Percentiles rank a stretch among this genome's conserved stretches.
These are phyloP conservation scores for Phytophthora crassamura DNA, from an alignment of 352 stramenopile genomes.

Conservation along the genomic window DNA sequence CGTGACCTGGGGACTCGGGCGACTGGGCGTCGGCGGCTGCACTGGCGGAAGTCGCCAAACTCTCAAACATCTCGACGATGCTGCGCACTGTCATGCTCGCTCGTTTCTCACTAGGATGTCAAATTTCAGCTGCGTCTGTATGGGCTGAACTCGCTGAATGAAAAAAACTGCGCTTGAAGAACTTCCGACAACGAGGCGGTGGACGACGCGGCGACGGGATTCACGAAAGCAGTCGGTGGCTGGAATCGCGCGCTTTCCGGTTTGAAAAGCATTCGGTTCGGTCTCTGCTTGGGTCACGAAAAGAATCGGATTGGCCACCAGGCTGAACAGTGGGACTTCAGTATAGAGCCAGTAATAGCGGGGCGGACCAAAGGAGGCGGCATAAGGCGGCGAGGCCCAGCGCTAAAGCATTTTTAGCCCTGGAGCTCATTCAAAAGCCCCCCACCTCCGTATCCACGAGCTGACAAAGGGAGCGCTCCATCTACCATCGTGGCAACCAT, in stretches of 20 bases:
- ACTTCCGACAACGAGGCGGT: slow-evolving; percentile 20
- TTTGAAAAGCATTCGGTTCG: slow-evolving; percentile 15
- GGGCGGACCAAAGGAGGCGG: slow-evolving; percentile 20
- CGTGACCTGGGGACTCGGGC: slow-evolving; percentile 20
- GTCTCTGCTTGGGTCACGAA: background rate
- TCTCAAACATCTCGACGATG: slow-evolving; percentile 47
- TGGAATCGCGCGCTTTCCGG: slow-evolving; percentile 31
- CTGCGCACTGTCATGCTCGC: slow-evolving; percentile 42
- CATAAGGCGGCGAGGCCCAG: slow-evolving; percentile 11
- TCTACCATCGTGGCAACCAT: slow-evolving; percentile 18
- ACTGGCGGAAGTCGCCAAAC: slow-evolving; percentile 21
- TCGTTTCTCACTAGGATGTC: background rate
- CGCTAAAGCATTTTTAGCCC: slow-evolving; percentile 16
- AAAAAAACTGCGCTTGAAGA: slow-evolving; percentile 33
- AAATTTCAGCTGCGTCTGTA: slow-evolving; percentile 2
- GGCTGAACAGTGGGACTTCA: slow-evolving; percentile 20
- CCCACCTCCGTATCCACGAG: slow-evolving; percentile 11
- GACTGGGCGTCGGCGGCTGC: slow-evolving; percentile 5
- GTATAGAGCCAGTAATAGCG: slow-evolving; percentile 24
- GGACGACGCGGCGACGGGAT: slow-evolving; percentile 23
- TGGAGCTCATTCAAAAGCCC: too few relatives aligned
- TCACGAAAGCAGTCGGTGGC: slow-evolving; percentile 25
- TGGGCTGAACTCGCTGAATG: slow-evolving; percentile 27
- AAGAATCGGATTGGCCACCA: slow-evolving; percentile 28
- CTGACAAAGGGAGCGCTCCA: slow-evolving; percentile 13